phyloP scores from a whole-genome alignment of 2,329 filamentous ascomycete genomes.

The Orbilia oligospora region DNA sequence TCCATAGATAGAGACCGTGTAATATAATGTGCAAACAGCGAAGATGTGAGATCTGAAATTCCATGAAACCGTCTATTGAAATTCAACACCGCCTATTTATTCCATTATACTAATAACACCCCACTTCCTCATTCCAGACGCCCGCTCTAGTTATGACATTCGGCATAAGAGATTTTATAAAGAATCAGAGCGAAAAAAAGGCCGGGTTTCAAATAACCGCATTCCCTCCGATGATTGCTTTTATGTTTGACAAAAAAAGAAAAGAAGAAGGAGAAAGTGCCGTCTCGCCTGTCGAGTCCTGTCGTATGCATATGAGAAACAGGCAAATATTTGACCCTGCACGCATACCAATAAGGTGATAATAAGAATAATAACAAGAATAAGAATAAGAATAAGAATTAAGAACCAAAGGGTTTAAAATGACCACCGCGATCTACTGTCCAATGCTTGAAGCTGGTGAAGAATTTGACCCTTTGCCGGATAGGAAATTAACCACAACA shows the following conservation, averaged over 20 bases:
- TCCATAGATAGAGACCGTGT: too few species aligned
- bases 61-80: too few species aligned
- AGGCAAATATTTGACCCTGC: not conserved
- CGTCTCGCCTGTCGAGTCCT: not conserved
- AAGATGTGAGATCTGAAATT: too few species aligned
- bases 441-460: conserved; percentile 55
- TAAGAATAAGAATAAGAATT: not conserved
- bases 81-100: conserved; percentile 9
- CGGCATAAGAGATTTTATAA: too few species aligned
- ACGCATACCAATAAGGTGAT: not conserved
- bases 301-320: not conserved
- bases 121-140: conserved; percentile 5
- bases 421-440: conserved; percentile 10
- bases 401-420: not conserved
- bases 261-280: not conserved
- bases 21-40: too few species aligned
- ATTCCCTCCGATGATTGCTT: not conserved
- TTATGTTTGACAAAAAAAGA: not conserved
- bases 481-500: conserved; percentile 53
- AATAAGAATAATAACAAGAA: too few species aligned
- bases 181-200: too few species aligned
- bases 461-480: conserved; percentile 54
- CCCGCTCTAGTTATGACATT: too few species aligned
- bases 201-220: not conserved
- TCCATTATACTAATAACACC: conserved; percentile 6